Conservation (phyloP, 345 rosid species). For the Lepidium africanum region DNA sequence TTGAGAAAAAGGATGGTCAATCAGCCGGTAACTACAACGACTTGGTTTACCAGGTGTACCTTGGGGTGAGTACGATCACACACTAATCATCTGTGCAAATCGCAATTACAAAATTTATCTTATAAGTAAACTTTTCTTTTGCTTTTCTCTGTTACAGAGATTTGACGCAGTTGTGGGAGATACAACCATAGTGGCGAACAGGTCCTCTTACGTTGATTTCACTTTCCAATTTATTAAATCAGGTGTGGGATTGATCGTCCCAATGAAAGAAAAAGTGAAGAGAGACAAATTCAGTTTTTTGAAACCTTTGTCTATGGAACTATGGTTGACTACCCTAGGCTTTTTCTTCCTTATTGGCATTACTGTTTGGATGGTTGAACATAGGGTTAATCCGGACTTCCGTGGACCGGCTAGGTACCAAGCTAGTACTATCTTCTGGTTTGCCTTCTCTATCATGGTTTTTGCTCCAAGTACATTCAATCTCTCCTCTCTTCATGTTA, state of each 20-base stretch:
- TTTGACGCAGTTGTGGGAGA: slow-evolving; percentile 67
- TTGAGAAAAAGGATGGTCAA: slow-evolving; percentile 10
- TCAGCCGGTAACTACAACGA: slow-evolving; percentile 32
- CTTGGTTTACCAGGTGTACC: slow-evolving; percentile 39
- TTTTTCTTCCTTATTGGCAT: neutral
- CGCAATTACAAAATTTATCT: neutral
- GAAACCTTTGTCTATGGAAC: slow-evolving; percentile 43
- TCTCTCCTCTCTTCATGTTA: neutral
- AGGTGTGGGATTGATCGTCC: slow-evolving; percentile 50
- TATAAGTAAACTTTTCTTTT: neutral
- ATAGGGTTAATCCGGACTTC: slow-evolving; percentile 4
- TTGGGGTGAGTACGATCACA: slow-evolving; percentile 26
- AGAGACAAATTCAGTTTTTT: slow-evolving; percentile 45
- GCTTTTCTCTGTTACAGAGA: slow-evolving; percentile 5
- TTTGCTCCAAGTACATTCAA: slow-evolving; percentile 33
- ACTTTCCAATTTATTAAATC: slow-evolving; percentile 58
- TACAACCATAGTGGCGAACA: slow-evolving; percentile 39
- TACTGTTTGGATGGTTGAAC: neutral
- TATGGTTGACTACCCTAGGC: slow-evolving; percentile 35
- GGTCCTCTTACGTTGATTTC: slow-evolving; percentile 56
- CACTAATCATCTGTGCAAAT: neutral
- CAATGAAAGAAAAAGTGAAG: slow-evolving; percentile 14
- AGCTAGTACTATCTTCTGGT: slow-evolving; percentile 53
- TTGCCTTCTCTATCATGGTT: slow-evolving; percentile 69
- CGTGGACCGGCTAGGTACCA: slow-evolving; percentile 43